Evolutionary conservation across 2,329 filamentous ascomycete genomes (phyloP).

Genomic region (Neonectria faginata): DNA sequence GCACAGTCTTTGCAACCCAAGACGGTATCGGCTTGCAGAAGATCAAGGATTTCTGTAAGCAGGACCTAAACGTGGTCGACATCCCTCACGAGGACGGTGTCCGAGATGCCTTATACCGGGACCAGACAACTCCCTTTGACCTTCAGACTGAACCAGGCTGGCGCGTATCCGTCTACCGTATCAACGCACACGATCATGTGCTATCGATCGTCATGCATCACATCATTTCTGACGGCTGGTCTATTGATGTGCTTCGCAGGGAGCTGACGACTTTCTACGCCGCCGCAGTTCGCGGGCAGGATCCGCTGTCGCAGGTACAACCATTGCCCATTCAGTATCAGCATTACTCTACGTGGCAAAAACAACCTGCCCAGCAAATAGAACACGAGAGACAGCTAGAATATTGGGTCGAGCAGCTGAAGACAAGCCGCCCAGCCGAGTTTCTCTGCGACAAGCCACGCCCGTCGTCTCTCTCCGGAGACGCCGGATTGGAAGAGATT

Average conservation of each 20-base stretch:
- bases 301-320: background rate
- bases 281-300: slow-evolving; percentile 19
- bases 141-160: slow-evolving; percentile 25
- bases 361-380: background rate
- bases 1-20: slow-evolving; percentile 30
- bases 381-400: slow-evolving; percentile 5
- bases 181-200: slow-evolving; percentile 17
- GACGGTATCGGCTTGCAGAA: slow-evolving; percentile 20
- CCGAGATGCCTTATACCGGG: slow-evolving; percentile 5
- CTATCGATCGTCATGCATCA: slow-evolving; percentile 38
- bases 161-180: slow-evolving; percentile 24
- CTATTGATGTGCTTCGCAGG: slow-evolving; percentile 4
- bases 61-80: slow-evolving; percentile 12
- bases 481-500: slow-evolving; percentile 16
- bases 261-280: slow-evolving; percentile 23
- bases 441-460: slow-evolving; percentile 25
- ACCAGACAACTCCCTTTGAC: slow-evolving; percentile 30
- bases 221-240: slow-evolving; percentile 42
- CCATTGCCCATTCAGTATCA: slow-evolving; percentile 5
- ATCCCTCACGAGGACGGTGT: slow-evolving; percentile 1
- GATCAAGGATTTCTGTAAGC: slow-evolving; percentile 8
- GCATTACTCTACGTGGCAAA: background rate
- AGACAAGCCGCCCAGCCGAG: slow-evolving; percentile 24
- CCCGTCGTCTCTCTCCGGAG: slow-evolving; percentile 25
- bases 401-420: slow-evolving; percentile 1